These are phyloP conservation scores for Fusarium illudens DNA, from an alignment of 2,329 filamentous ascomycete species.

Conservation along the genomic window DNA sequence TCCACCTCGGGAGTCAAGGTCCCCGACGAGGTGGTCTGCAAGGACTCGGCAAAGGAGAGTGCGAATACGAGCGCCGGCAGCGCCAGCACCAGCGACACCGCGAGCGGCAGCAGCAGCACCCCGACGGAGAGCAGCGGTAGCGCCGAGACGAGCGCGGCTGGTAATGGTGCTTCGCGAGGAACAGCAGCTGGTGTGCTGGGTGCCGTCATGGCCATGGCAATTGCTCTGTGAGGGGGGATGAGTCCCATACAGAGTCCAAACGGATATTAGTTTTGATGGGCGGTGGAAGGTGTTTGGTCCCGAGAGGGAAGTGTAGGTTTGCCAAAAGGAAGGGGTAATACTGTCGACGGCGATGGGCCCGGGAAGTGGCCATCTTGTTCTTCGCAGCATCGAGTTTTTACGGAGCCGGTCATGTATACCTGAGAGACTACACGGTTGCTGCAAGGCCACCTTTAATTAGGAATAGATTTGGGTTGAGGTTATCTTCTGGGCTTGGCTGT, in stretches of 20 bases:
- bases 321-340: slow-evolving; percentile 2
- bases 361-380: slow-evolving; percentile 7
- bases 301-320: neutral
- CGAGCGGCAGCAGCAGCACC: neutral
- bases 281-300: neutral
- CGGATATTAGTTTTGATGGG: neutral
- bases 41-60: slow-evolving; percentile 8
- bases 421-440: slow-evolving; percentile 10
- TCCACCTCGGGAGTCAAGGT: slow-evolving; percentile 46
- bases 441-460: slow-evolving; percentile 9
- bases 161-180: slow-evolving; percentile 23
- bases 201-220: slow-evolving; percentile 41
- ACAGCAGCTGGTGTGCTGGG: slow-evolving; percentile 38
- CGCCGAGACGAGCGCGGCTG: slow-evolving; percentile 1
- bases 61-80: slow-evolving; percentile 4
- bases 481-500: no score
- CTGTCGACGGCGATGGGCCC: slow-evolving; percentile 1
- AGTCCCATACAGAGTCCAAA: neutral
- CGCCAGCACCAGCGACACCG: slow-evolving; percentile 8
- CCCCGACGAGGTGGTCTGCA: slow-evolving; percentile 51
- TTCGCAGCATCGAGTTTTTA: slow-evolving; percentile 9
- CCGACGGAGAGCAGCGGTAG: neutral
- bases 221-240: slow-evolving; percentile 39
- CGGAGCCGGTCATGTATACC: slow-evolving; percentile 22
- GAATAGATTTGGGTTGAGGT: neutral